phyloP scores from a whole-genome alignment of 345 rosid species.

The Acer saccharum region DNA sequence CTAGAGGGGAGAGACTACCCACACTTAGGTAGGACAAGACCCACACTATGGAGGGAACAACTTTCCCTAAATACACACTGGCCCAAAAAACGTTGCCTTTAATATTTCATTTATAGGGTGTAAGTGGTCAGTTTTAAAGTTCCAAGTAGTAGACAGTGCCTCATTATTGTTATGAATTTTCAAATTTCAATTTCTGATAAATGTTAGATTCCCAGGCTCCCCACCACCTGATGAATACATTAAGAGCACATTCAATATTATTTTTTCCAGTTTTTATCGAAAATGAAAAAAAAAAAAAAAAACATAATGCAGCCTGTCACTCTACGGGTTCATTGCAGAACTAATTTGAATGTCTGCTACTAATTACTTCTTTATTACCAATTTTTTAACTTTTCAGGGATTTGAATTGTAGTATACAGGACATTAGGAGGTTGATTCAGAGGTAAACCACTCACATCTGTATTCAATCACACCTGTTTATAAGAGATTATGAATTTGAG shows the following conservation, averaged over 20 bases:
- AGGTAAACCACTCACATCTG: too few relatives aligned
- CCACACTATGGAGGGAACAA: too few relatives aligned
- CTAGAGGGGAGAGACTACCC: too few relatives aligned
- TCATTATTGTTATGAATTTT: not conserved
- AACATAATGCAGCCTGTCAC: not conserved
- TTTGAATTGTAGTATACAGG: too few relatives aligned
- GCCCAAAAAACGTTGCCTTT: slow-evolving; percentile 20
- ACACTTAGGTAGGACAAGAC: too few relatives aligned
- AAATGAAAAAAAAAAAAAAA: not conserved
- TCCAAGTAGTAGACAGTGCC: not conserved
- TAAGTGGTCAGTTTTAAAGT: slow-evolving; percentile 1
- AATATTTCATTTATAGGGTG: not conserved
- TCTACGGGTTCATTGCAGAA: not conserved
- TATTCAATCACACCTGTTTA: too few relatives aligned
- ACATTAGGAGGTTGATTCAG: too few relatives aligned
- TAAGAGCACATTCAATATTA: not conserved
- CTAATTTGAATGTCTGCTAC: not conserved
- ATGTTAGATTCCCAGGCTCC: not conserved
- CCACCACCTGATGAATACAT: not conserved
- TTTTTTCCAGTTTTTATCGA: not conserved
- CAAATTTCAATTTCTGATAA: not conserved
- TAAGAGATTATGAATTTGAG: too few relatives aligned
- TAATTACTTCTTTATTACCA: not conserved
- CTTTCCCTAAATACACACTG: too few relatives aligned
- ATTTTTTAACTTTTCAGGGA: too few relatives aligned